These are phyloP conservation scores for Gymnopus androsaceus DNA, from an alignment of 1,284 basidiomycete species.

Conservation along the genomic window DNA sequence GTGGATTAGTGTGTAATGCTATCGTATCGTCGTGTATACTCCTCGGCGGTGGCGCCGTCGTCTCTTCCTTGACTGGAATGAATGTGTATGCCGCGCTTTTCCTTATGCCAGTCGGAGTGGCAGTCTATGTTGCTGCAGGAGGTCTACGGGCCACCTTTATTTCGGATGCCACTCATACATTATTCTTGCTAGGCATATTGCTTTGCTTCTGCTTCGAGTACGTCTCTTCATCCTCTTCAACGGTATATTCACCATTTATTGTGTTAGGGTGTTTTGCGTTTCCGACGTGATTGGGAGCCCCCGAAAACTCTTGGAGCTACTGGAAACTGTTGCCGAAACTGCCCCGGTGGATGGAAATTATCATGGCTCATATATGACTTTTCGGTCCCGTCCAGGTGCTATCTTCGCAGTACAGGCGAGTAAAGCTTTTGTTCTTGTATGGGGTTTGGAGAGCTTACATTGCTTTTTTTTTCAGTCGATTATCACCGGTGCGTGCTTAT, in stretches of 20 bases:
- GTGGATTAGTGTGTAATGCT: constrained; percentile 50
- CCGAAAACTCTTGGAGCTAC: constrained; percentile 23
- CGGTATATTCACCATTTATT: constrained; percentile 5
- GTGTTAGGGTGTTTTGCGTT: constrained; percentile 20
- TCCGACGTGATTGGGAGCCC: constrained; percentile 23
- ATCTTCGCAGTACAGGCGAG: constrained; percentile 21
- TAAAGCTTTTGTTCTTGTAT: not conserved
- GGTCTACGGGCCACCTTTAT: constrained; percentile 31
- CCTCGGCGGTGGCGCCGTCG: constrained; percentile 38
- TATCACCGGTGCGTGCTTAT: not conserved
- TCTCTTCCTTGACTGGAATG: constrained; percentile 48
- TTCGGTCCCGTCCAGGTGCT: constrained; percentile 20
- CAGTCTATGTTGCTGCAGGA: constrained; percentile 24
- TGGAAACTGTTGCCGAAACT: constrained; percentile 20
- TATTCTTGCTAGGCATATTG: constrained; percentile 20
- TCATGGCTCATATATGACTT: constrained; percentile 36
- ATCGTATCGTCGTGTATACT: constrained; percentile 42
- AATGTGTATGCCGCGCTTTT: constrained; percentile 44
- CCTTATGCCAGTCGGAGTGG: constrained; percentile 33
- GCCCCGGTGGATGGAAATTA: constrained; percentile 35
- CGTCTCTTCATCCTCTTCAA: constrained; percentile 10
- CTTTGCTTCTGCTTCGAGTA: constrained; percentile 20
- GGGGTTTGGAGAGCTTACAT: not conserved
- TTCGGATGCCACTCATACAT: constrained; percentile 26
- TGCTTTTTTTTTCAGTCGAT: not conserved